A percentile compares a stretch with the other conserved stretches of the same genome.
phyloP scores from a whole-genome alignment of 805 yeast species.

The Metschnikowia baotianmanensis region DNA sequence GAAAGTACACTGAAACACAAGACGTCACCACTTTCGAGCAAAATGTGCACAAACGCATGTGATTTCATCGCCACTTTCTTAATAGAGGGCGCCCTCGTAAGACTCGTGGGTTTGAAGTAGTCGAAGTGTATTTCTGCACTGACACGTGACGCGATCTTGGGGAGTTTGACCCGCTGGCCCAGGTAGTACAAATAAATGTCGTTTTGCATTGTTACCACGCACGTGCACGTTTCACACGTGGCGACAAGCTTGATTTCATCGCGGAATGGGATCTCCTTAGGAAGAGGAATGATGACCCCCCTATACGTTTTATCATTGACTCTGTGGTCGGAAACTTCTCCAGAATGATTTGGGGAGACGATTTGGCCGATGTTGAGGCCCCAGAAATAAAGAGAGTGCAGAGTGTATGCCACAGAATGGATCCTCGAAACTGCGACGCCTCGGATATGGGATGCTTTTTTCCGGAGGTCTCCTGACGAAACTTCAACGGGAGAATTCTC shows the following conservation, averaged over 20 bases:
- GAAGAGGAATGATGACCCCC: conserved; percentile 40
- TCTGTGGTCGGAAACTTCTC: conserved; percentile 21
- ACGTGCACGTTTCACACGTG: conserved; percentile 68
- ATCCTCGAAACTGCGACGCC: conserved; percentile 63
- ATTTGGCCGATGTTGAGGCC: conserved; percentile 82
- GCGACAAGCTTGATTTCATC: conserved; percentile 55
- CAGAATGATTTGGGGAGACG: conserved; percentile 21
- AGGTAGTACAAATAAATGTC: conserved; percentile 63
- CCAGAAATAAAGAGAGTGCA: conserved; percentile 58
- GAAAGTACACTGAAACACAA: conserved; percentile 33
- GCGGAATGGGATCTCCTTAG: conserved; percentile 40
- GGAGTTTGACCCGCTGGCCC: conserved; percentile 52
- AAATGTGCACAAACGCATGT: conserved; percentile 43
- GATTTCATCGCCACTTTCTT: conserved; percentile 36
- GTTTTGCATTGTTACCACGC: conserved; percentile 54
- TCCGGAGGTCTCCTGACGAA: conserved; percentile 41
- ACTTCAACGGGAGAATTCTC: conserved; percentile 41
- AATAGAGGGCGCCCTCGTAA: conserved; percentile 41
- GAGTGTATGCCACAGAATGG: conserved; percentile 63
- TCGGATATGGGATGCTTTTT: conserved; percentile 18
- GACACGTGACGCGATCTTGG: conserved; percentile 36
- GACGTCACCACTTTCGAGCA: conserved; percentile 61
- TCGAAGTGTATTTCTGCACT: conserved; percentile 47
- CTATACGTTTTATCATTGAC: conserved; percentile 28
- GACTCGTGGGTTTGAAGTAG: conserved; percentile 49